Conservation (phyloP, 441 rosid genomes). For the Flueggea neowawraea region DNA sequence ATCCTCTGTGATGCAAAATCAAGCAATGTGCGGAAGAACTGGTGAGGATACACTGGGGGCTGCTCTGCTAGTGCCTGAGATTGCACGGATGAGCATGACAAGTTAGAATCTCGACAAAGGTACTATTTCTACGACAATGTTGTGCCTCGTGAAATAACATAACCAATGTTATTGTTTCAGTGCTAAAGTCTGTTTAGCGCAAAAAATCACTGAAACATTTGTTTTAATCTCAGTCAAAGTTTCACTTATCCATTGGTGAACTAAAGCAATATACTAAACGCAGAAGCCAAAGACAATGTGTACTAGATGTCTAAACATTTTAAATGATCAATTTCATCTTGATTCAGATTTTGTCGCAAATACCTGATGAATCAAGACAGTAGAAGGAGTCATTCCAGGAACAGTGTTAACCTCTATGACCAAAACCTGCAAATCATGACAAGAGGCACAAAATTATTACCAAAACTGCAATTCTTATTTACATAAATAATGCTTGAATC, state of each 20-base stretch:
- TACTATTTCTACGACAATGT: background rate
- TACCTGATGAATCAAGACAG: constrained; percentile 96
- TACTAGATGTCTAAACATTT: too few relatives aligned
- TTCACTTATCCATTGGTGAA: too few relatives aligned
- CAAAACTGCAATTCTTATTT: too few relatives aligned
- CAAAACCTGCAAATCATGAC: constrained; percentile 53
- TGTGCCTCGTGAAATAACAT: background rate
- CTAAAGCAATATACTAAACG: too few relatives aligned
- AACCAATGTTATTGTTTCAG: too few relatives aligned
- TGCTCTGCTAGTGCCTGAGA: constrained; percentile 83
- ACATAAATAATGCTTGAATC: too few relatives aligned
- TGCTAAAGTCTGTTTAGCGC: too few relatives aligned
- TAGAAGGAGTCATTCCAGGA: constrained; percentile 98
- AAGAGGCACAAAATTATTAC: background rate
- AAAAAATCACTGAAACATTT: too few relatives aligned
- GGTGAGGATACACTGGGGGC: constrained; percentile 76
- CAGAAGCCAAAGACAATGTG: too few relatives aligned
- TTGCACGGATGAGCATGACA: background rate
- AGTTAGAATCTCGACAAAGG: background rate
- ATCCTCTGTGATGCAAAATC: constrained; percentile 64
- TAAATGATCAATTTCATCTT: too few relatives aligned
- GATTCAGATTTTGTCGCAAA: constrained; percentile 2
- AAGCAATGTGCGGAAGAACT: constrained; percentile 75
- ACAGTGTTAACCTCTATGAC: constrained; percentile 92
- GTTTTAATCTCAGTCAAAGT: too few relatives aligned